Evolutionary conservation across 768 basidiomycete species (phyloP), one percentile per base, ranked within the genome.

Genomic region (Baorangia bicolor): DNA sequence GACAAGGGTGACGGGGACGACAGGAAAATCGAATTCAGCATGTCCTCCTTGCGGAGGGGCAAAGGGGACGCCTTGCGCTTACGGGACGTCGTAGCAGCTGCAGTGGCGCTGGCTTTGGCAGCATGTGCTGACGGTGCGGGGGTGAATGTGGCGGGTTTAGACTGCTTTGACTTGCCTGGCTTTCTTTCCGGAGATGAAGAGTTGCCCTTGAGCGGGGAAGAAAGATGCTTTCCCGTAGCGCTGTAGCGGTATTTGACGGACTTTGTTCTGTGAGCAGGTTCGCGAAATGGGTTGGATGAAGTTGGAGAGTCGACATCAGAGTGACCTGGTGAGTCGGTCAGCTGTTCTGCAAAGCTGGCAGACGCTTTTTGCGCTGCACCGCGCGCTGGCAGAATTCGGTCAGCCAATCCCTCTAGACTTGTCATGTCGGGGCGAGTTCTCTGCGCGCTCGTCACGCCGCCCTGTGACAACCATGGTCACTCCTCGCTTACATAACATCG

Each of bases 321-420:
- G 42, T 56, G 58, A 48, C 51, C 53, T 37, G 67, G 52, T 20
- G 67, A 64, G 64, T 69, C 59, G 18, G 60, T 62, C 34, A 70
- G 66, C 40, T 77, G 75, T 11, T 61, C 67, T 42, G 68, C 61
- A 56, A 79, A 65, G 51, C 58, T 65, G 4, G 63, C 69, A 2
- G 61, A 51, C 42, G 77, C 77, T 21, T 60, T 66, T 45, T 64
- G 49, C 0, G 75, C 75, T 4, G 76, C 73, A 25, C 65, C 68
- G 9, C 76, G 75, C 30, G 60, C 50, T 8, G 74, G 70, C 10
- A 66, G 34, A 16, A 64, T 49, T 9, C 35, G 55, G 11, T 54
- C 64, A 1, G 55, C 58, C 34, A 63, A 39, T 10, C 52, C 45
- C 21, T 56, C 37, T 46, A 43, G 42, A 20, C 52, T 58, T 18